Conservation (phyloP, 192 early-diverging fungal genomes). For the Linnemannia zychae region DNA sequence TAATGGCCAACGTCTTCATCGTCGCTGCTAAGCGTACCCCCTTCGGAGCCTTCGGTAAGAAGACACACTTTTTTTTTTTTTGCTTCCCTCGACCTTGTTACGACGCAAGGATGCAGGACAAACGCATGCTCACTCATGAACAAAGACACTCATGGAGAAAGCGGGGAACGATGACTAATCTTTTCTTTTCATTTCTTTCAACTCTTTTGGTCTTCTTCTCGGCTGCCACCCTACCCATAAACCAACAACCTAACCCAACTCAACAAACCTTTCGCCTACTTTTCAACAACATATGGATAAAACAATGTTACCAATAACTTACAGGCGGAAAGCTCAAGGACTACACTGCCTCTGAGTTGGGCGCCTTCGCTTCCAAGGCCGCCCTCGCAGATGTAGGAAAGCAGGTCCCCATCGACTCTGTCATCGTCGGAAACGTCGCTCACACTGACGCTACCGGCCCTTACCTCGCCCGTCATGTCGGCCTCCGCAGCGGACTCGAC, state of each 20-base stretch:
- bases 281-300: background rate
- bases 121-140: background rate
- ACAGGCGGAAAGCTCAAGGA: slow-evolving; percentile 88
- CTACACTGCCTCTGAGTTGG: slow-evolving; percentile 85
- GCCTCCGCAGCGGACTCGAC: slow-evolving; percentile 88
- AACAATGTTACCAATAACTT: background rate
- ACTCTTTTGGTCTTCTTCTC: background rate
- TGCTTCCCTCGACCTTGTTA: background rate
- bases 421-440: slow-evolving; percentile 96
- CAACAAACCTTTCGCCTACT: background rate
- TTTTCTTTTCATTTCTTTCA: background rate
- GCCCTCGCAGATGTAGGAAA: slow-evolving; percentile 83
- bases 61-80: background rate
- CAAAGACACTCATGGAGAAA: background rate
- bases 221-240: background rate
- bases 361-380: slow-evolving; percentile 93
- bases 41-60: slow-evolving; percentile 89
- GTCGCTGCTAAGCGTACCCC: slow-evolving; percentile 87
- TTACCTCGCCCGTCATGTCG: slow-evolving; percentile 94
- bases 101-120: no score
- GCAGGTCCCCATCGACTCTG: slow-evolving; percentile 82
- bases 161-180: slow-evolving; percentile 28
- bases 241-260: background rate
- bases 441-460: slow-evolving; percentile 88
- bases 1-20: slow-evolving; percentile 78